Conservation (phyloP, 192 early-diverging fungal genomes). For the Pecoramyces ruminantium region DNA sequence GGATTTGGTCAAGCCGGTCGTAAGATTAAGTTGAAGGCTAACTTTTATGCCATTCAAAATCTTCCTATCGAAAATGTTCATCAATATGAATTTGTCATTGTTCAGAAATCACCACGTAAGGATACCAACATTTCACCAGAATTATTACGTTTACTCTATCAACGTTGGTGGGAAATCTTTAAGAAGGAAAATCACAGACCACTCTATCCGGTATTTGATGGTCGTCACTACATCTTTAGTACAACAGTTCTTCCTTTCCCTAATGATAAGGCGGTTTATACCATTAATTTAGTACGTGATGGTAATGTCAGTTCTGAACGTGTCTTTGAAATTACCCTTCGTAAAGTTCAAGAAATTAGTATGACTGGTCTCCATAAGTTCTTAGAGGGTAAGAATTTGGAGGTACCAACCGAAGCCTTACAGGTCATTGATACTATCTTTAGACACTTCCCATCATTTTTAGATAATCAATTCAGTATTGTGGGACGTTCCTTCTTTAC, state of each 20-base stretch:
- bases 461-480: constrained; percentile 32
- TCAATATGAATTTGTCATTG: constrained; percentile 50
- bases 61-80: constrained; percentile 50
- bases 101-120: not conserved
- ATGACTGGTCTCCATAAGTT: constrained; percentile 12
- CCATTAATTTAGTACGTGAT: constrained; percentile 27
- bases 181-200: constrained; percentile 31
- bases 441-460: constrained; percentile 64
- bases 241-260: constrained; percentile 32
- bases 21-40: constrained; percentile 36
- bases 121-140: constrained; percentile 60
- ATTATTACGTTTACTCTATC: constrained; percentile 52
- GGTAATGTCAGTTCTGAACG: constrained; percentile 18
- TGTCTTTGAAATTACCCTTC: not conserved
- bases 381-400: constrained; percentile 18
- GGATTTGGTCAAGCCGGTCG: constrained; percentile 17
- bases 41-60: constrained; percentile 60
- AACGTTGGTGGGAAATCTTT: constrained; percentile 32
- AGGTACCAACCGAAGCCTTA: constrained; percentile 31
- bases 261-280: constrained; percentile 32
- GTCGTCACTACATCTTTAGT: constrained; percentile 60
- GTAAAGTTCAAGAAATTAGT: constrained; percentile 1
- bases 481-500: constrained; percentile 87
- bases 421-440: constrained; percentile 58
- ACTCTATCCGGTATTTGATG: constrained; percentile 64